Base-by-base conservation (phyloP, 169 alveolate genomes). In the Plasmodium gonderi region DNA sequence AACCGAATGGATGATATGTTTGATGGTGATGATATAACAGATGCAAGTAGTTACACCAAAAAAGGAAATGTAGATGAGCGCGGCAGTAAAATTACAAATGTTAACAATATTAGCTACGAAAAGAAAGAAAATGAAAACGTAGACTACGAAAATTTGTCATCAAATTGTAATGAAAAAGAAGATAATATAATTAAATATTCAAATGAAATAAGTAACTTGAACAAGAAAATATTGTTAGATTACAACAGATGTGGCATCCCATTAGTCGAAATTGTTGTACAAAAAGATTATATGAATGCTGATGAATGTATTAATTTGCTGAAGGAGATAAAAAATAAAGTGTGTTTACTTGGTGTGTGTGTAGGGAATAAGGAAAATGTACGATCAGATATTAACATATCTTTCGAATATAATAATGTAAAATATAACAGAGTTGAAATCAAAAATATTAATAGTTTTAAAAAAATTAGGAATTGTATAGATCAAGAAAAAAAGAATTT, bases 211-310 rank as follows among this genome's bases (percentile, higher is more conserved):
- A 77, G 45, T 11, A 40, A 47, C 11, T 29, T 40, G 45, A 74
- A 90, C 26, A 76, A 64, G 31, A 79, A 68, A 17, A 33, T 76
- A 6, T 54, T 90, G 26, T 91, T 95, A 47, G 97, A 95, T 65
- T 95, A 94, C 77, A 95, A 95, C 83, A 90, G 97, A 23, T 91
- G 97, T 64, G 97, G 97, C 20, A 81, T 95, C 12, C 96, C 96
- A 8, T 74, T 95, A 51, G 91, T 85, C n/a, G 97, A 95, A 79
- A 91, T 95, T 4, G 96, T 94, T n/a, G 91, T 95, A 14, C 95
- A 92, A 31, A 87, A 95, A 12, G 67, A 65, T 47, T 94, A 94
- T 60, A 38, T 92, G 95, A 94, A 95, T 23, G 82, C 74, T 47
- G 94, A 80, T 14, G 96, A 95, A 33, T 77, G 95, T 64, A 94